Evolutionary conservation across 225 moss, liverwort and hornwort species (phyloP).

Genomic region (Physcomitrium patens): DNA sequence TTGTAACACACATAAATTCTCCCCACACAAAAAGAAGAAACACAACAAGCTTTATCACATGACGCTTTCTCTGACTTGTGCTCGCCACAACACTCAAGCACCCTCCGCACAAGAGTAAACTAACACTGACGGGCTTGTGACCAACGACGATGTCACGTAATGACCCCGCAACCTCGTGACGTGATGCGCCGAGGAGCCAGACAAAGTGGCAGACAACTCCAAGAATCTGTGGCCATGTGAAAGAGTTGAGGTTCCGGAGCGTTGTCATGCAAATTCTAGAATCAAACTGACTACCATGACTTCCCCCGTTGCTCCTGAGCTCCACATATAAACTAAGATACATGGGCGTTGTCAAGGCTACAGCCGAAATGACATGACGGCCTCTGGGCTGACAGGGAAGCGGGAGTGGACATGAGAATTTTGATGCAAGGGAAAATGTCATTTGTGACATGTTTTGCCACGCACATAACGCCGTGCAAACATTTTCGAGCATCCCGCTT

Average conservation of each 20-base stretch:
- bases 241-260: background rate
- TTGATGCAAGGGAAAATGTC: background rate
- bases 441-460: background rate
- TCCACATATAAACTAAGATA: background rate
- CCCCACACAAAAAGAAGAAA: no score
- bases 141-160: constrained; percentile 15
- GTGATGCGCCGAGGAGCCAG: background rate
- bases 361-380: background rate
- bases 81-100: background rate
- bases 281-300: background rate
- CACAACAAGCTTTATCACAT: background rate
- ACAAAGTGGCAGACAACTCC: background rate
- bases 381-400: background rate
- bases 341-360: background rate
- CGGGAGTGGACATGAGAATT: constrained; percentile 12
- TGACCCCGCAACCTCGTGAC: constrained; percentile 9
- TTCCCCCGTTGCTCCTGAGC: background rate
- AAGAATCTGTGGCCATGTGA: background rate
- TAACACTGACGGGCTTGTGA: background rate
- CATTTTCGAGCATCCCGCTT: background rate
- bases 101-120: constrained; percentile 6
- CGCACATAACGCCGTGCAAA: background rate
- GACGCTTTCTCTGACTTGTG: background rate
- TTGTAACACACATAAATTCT: no score
- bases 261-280: constrained; percentile 10